Evolutionary conservation across 148 eudicot genomes (phyloP).

Genomic region (Fagopyrum tataricum): DNA sequence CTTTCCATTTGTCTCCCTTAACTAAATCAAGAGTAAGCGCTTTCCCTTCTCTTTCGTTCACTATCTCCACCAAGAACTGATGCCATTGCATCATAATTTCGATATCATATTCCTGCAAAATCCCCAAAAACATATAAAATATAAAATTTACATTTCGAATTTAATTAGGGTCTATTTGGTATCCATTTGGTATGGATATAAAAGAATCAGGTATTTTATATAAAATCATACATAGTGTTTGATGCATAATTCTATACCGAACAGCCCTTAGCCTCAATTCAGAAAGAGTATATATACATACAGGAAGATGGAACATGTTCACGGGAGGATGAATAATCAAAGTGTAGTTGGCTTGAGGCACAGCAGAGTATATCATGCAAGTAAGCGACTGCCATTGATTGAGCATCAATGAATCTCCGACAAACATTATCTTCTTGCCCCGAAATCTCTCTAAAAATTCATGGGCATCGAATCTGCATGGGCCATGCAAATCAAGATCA

Average conservation of each 20-base stretch:
- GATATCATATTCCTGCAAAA: conserved; percentile 23
- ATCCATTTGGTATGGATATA: no score
- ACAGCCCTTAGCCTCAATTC: background rate
- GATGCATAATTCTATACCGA: no score
- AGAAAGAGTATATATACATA: background rate
- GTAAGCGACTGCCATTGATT: conserved; percentile 57
- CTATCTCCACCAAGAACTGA: conserved; percentile 30
- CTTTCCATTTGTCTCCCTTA: conserved; percentile 28
- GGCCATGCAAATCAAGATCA: background rate
- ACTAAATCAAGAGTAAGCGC: conserved; percentile 26
- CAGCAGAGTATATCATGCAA: conserved; percentile 38
- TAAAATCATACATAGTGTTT: no score
- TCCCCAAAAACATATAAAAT: background rate
- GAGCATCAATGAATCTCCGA: conserved; percentile 50
- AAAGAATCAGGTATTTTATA: no score
- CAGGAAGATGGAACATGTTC: background rate
- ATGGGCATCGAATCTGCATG: conserved; percentile 15
- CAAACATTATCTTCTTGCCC: conserved; percentile 45
- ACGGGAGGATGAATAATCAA: background rate
- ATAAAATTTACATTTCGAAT: no score
- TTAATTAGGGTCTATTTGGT: no score
- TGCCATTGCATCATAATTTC: conserved; percentile 17
- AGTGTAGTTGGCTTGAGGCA: conserved; percentile 23
- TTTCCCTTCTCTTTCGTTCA: conserved; percentile 14
- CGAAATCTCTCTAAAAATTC: conserved; percentile 5